Conservation (phyloP, 2,329 filamentous ascomycete species). For the Penicillium sumatraense region DNA sequence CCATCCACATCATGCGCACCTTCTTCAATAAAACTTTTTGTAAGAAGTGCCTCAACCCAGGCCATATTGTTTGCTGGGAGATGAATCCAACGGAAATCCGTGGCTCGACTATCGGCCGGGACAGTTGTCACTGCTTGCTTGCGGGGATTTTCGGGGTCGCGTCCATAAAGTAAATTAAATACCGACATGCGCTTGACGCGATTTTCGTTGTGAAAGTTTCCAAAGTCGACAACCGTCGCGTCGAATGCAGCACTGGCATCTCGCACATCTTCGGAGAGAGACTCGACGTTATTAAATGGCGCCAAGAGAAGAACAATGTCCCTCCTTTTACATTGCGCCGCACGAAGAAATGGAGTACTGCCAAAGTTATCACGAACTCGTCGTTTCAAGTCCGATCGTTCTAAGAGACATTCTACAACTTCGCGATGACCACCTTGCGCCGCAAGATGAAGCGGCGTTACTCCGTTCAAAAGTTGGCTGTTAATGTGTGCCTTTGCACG, state of each 20-base stretch:
- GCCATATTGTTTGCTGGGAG: conserved; percentile 59
- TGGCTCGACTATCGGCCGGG: conserved; percentile 52
- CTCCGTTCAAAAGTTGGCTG: conserved; percentile 42
- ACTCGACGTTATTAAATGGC: conserved; percentile 43
- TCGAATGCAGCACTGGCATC: conserved; percentile 55
- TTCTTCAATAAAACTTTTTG: conserved; percentile 67
- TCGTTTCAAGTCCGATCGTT: conserved; percentile 36
- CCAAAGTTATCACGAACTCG: conserved; percentile 44
- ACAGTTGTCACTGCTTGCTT: conserved; percentile 54
- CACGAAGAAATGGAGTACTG: conserved; percentile 47
- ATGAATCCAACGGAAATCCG: conserved; percentile 59
- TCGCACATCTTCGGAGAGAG: conserved; percentile 44
- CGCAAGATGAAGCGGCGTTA: conserved; percentile 46
- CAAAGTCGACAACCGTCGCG: conserved; percentile 60
- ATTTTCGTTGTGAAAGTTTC: conserved; percentile 48
- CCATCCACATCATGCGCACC: conserved; percentile 65
- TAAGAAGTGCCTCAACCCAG: conserved; percentile 67
- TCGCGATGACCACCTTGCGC: conserved; percentile 45
- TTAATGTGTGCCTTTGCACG: conserved; percentile 42
- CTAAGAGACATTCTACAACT: conserved; percentile 41
- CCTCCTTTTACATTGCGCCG: conserved; percentile 44
- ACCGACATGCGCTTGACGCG: conserved; percentile 55
- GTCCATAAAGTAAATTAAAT: conserved; percentile 58
- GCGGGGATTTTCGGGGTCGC: conserved; percentile 49
- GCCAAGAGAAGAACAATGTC: conserved; percentile 42